Conservation (phyloP, 345 rosid species). For the Odontarrhena argentea region DNA sequence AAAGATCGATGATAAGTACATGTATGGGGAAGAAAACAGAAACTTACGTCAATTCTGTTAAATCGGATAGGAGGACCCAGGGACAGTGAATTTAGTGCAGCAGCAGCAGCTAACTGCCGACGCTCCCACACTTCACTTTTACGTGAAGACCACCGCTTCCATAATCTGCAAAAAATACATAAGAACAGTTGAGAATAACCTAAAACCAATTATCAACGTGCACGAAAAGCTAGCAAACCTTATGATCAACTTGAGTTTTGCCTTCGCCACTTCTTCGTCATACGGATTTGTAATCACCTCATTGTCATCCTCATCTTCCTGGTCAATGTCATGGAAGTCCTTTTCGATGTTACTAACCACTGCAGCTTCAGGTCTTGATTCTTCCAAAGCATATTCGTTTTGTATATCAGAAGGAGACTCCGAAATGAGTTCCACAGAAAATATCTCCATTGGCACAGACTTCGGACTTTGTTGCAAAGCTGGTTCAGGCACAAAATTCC, state of each 20-base stretch:
- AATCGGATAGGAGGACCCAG: slow-evolving; percentile 70
- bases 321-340: slow-evolving; percentile 39
- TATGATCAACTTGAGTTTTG: slow-evolving; percentile 82
- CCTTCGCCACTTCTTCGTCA: slow-evolving; percentile 65
- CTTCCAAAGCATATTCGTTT: slow-evolving; percentile 37
- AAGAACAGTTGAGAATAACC: slow-evolving; percentile 4
- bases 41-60: slow-evolving; percentile 58
- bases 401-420: slow-evolving; percentile 30
- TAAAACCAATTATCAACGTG: slow-evolving; percentile 17
- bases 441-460: slow-evolving; percentile 37
- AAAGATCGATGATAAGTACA: slow-evolving; percentile 9
- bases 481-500: slow-evolving; percentile 44
- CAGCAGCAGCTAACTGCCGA: slow-evolving; percentile 66
- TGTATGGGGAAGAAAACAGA: slow-evolving; percentile 24
- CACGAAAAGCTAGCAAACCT: slow-evolving; percentile 54
- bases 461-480: slow-evolving; percentile 47
- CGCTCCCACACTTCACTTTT: slow-evolving; percentile 61
- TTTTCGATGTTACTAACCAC: slow-evolving; percentile 43
- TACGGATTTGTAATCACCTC: slow-evolving; percentile 41
- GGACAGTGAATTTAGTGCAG: slow-evolving; percentile 73
- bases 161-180: slow-evolving; percentile 57
- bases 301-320: slow-evolving; percentile 46
- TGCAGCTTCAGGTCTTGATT: slow-evolving; percentile 34
- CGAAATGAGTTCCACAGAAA: slow-evolving; percentile 28
- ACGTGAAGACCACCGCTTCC: slow-evolving; percentile 75